These are phyloP conservation scores for Neonectria coccinea DNA, from an alignment of 2,329 filamentous ascomycete species.

Conservation along the genomic window DNA sequence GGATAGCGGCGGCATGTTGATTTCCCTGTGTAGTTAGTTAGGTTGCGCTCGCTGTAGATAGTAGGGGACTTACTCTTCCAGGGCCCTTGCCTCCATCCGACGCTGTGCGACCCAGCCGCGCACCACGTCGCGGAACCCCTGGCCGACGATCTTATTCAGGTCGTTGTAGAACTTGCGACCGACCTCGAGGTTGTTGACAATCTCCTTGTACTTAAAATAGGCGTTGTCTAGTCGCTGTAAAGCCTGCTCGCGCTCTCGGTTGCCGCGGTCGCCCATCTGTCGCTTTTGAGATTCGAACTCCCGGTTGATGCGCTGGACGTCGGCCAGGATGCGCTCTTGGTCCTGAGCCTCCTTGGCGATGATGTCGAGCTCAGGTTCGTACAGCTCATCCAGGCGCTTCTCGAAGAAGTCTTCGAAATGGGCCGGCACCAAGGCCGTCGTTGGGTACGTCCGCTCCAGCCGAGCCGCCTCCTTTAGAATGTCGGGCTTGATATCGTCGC, in stretches of 20 bases:
- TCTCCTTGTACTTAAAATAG: slow-evolving; percentile 96
- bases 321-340: slow-evolving; percentile 77
- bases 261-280: slow-evolving; percentile 69
- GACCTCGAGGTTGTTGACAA: slow-evolving; percentile 89
- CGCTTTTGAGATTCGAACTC: slow-evolving; percentile 81
- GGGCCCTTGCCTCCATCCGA: slow-evolving; percentile 80
- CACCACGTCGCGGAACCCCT: slow-evolving; percentile 81
- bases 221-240: slow-evolving; percentile 90
- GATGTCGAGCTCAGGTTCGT: slow-evolving; percentile 81
- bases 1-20: slow-evolving; percentile 64
- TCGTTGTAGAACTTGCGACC: slow-evolving; percentile 98
- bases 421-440: slow-evolving; percentile 84
- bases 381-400: slow-evolving; percentile 77
- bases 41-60: slow-evolving; percentile 19
- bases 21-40: slow-evolving; percentile 53
- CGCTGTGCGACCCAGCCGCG: slow-evolving; percentile 84
- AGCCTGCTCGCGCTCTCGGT: slow-evolving; percentile 83
- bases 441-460: slow-evolving; percentile 86
- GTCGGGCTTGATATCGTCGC: slow-evolving; percentile 89
- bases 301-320: slow-evolving; percentile 80
- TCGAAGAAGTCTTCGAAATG: slow-evolving; percentile 96
- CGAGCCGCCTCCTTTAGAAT: slow-evolving; percentile 86
- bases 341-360: slow-evolving; percentile 79
- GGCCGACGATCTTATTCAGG: slow-evolving; percentile 84
- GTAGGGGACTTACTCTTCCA: slow-evolving; percentile 74